Evolutionary conservation across 75 land plant species (phyloP).

Genomic region (Adiantum capillusveneris): DNA sequence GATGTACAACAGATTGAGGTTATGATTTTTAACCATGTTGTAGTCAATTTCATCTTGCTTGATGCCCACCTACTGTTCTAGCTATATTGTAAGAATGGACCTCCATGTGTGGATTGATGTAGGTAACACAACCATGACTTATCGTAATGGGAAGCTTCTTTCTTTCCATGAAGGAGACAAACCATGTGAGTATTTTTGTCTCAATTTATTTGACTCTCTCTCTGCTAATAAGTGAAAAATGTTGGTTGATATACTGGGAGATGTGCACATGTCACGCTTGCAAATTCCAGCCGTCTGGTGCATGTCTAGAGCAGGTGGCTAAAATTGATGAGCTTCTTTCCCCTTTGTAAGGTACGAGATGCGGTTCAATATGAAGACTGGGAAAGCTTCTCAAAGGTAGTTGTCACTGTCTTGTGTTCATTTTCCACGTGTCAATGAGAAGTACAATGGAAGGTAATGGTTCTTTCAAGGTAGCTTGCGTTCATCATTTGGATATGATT

Average conservation of each 20-base stretch:
- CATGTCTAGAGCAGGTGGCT: slow-evolving; percentile 42
- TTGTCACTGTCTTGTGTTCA: slow-evolving; percentile 61
- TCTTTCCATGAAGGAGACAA: slow-evolving; percentile 79
- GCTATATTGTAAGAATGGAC: too few relatives aligned
- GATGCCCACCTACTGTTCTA: too few relatives aligned
- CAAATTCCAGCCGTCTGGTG: slow-evolving; percentile 38
- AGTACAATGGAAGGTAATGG: slow-evolving; percentile 83
- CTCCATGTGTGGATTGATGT: slow-evolving; percentile 15
- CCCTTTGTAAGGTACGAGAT: slow-evolving; percentile 64
- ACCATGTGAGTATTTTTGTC: slow-evolving; percentile 65
- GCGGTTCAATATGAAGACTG: slow-evolving; percentile 82
- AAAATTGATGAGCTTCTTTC: background rate
- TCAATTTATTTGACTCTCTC: too few relatives aligned
- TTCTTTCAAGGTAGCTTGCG: too few relatives aligned
- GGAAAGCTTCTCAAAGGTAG: slow-evolving; percentile 69
- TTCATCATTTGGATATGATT: background rate
- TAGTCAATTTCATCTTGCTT: too few relatives aligned
- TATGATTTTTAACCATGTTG: too few relatives aligned
- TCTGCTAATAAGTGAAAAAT: too few relatives aligned
- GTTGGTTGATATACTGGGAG: too few relatives aligned
- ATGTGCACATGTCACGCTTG: too few relatives aligned
- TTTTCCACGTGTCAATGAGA: slow-evolving; percentile 88
- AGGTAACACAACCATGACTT: slow-evolving; percentile 83
- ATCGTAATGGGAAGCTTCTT: slow-evolving; percentile 81
- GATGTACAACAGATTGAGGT: too few relatives aligned